phyloP scores from a whole-genome alignment of 345 rosid species.

The Euphorbia pulcherrima region DNA sequence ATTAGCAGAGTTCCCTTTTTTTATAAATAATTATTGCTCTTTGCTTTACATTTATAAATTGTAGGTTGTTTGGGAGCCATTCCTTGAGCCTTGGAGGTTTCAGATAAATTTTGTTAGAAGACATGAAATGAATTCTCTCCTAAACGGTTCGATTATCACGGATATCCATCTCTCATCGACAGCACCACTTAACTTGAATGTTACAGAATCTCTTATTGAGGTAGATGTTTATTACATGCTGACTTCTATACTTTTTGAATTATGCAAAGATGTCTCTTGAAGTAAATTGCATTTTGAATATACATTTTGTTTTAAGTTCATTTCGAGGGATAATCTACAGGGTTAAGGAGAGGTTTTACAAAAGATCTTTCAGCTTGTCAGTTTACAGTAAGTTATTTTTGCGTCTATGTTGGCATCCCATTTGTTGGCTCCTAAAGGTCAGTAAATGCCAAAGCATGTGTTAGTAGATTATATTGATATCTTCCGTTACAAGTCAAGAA shows the following conservation, averaged over 20 bases:
- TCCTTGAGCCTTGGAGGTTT: constrained; percentile 87
- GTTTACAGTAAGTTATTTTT: neutral
- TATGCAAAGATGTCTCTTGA: neutral
- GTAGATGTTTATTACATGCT: constrained; percentile 35
- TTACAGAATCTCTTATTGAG: constrained; percentile 80
- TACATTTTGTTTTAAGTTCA: neutral
- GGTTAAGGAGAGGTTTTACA: neutral
- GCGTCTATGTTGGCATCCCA: neutral
- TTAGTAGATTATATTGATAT: neutral
- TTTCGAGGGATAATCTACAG: too few relatives aligned
- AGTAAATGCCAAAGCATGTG: neutral
- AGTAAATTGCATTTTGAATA: constrained; percentile 1
- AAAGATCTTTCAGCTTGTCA: neutral
- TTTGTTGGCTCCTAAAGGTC: neutral
- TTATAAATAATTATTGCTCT: constrained; percentile 8
- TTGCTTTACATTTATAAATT: constrained; percentile 7
- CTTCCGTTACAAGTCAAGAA: neutral
- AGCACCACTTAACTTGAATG: constrained; percentile 66
- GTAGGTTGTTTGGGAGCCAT: constrained; percentile 91
- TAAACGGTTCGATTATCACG: constrained; percentile 46
- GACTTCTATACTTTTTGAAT: constrained; percentile 1
- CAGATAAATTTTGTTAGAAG: constrained; percentile 45
- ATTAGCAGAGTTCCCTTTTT: neutral
- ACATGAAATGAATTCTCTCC: constrained; percentile 48
- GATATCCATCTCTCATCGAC: constrained; percentile 59